Conservation (phyloP, 148 eudicot species). For the Silene latifolia region DNA sequence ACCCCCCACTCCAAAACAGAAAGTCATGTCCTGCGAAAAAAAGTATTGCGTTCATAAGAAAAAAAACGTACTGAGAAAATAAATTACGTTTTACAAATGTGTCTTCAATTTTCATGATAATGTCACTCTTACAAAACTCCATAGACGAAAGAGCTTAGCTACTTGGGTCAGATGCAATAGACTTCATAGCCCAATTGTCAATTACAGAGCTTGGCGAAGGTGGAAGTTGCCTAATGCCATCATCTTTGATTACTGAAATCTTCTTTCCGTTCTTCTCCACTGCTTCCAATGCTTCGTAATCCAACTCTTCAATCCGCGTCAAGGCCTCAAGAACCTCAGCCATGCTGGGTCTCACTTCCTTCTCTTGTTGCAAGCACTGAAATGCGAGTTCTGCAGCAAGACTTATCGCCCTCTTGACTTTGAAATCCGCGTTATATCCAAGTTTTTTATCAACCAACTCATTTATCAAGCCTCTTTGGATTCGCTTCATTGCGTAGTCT, state of each 20-base stretch:
- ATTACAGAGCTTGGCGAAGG: conserved; percentile 17
- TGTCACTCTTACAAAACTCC: not conserved
- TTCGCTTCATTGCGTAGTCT: conserved; percentile 46
- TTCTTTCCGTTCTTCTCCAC: conserved; percentile 11
- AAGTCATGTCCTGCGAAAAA: too few relatives aligned
- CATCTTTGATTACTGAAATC: not conserved
- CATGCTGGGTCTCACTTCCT: conserved; percentile 54
- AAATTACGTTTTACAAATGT: not conserved
- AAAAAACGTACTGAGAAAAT: not conserved
- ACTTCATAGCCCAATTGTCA: conserved; percentile 13
- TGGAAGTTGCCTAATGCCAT: conserved; percentile 6
- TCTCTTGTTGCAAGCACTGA: conserved; percentile 45
- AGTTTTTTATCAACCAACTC: conserved; percentile 41
- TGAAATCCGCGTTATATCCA: conserved; percentile 37
- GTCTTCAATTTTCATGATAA: not conserved
- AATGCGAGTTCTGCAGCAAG: conserved; percentile 33
- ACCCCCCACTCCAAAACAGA: too few relatives aligned
- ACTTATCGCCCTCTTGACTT: conserved; percentile 36
- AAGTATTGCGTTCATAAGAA: not conserved
- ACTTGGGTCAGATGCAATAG: conserved; percentile 17
- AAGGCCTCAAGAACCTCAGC: conserved; percentile 37
- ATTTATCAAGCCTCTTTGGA: conserved; percentile 32
- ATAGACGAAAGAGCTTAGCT: not conserved
- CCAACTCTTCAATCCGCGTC: conserved; percentile 25
- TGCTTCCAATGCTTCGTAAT: conserved; percentile 20